Evolutionary conservation across 176 grass and related monocot genomes (phyloP).

Genomic region (Oryza rufipogon): DNA sequence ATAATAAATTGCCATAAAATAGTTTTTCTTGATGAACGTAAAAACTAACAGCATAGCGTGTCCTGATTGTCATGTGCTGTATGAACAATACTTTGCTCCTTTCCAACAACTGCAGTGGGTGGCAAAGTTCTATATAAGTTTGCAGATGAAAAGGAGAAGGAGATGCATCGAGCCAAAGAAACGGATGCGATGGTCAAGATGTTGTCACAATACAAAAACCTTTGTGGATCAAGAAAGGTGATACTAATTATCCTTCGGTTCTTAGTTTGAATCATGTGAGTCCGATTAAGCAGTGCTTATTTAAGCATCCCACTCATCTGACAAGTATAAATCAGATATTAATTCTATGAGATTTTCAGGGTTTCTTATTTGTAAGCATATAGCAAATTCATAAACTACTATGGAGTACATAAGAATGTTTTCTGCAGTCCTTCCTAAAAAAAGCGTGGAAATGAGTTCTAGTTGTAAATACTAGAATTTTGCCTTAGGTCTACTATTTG

Average conservation of each 20-base stretch:
- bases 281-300: neutral
- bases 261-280: neutral
- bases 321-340: neutral
- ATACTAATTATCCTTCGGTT: conserved; percentile 4
- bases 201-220: conserved; percentile 47
- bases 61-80: neutral
- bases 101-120: conserved; percentile 52
- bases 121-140: conserved; percentile 44
- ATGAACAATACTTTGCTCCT: conserved; percentile 8
- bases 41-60: neutral
- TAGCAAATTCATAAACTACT: neutral
- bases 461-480: neutral
- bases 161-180: conserved; percentile 60
- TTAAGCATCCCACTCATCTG: neutral
- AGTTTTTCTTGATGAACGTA: neutral
- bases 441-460: neutral
- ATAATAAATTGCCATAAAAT: neutral
- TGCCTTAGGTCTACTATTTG: conserved; percentile 12
- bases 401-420: conserved; percentile 24
- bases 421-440: neutral
- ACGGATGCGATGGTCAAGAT: conserved; percentile 46
- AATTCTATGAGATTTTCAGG: neutral
- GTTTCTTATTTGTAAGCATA: neutral
- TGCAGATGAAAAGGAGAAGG: conserved; percentile 62
- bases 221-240: conserved; percentile 52